Evolutionary conservation across 2,329 filamentous ascomycete genomes (phyloP), one percentile per base, ranked within the genome.

Genomic region (Penicillium corylophilum): DNA sequence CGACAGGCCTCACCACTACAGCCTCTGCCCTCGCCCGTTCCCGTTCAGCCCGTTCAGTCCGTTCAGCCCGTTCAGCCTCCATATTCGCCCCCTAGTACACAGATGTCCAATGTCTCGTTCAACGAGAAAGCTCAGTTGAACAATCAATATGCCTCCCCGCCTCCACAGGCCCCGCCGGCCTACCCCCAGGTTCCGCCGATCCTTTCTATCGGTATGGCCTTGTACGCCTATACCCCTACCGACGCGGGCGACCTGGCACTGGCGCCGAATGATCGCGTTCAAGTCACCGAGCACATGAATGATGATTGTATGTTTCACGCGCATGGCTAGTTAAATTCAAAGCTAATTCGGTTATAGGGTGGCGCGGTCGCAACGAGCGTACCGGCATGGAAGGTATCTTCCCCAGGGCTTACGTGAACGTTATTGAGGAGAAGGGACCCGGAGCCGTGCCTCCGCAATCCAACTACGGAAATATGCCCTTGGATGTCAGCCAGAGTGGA

Each of bases 261-360:
- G 53, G 84, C 90, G 67, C 85, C 87, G 55, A 87, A 92, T 67
- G 93, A 97, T 75, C 79, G 81, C 58, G 80, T 97, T 62, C 82
- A 84, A 53, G 88, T 97, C 20, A 83, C 85, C 60, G 90, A 96
- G 74, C 92, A 95, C 77, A 94, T 96, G 87, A 97, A 97, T 74
- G 84, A 86, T 56, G 92, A 97, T 74, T 97, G 93, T 77, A 74
- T 38, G 74, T 64, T 46, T 33, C 12, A 5, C 35, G 9, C 13
- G 23, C 22, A 22, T 41, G 9, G 10, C 20, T 20, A 4, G 10
- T 18, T 22, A 16, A 26, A 16, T 22, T 18, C 18, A 12, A 29
- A 40, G 39, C 55, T 67, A 54, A 65, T 49, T 47, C 20, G 22
- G 48, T 43, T 55, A 26, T 49, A 77, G 75, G 75, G 75, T 77